Conservation (phyloP, 176 grass and related monocot species). For the Oryza nivara region DNA sequence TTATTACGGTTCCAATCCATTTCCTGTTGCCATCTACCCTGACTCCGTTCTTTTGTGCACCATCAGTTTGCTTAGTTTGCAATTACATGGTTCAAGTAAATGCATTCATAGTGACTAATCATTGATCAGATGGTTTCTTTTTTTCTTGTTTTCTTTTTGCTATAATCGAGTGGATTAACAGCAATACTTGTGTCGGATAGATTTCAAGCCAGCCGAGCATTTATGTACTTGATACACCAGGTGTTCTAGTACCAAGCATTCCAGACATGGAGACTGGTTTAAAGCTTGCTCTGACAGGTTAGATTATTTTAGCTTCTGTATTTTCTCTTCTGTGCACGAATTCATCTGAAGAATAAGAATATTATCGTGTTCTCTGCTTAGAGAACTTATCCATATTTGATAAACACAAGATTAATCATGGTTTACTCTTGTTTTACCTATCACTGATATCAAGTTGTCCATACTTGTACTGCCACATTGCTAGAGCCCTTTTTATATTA, state of each 20-base stretch:
- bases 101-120: conserved; percentile 25
- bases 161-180: conserved; percentile 32
- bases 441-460: conserved; percentile 1
- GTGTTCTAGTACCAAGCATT: conserved; percentile 92
- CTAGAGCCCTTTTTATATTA: conserved; percentile 13
- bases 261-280: conserved; percentile 89
- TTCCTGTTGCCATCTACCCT: neutral
- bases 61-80: neutral
- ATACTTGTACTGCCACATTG: conserved; percentile 25
- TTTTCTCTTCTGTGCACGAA: neutral
- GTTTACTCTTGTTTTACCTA: conserved; percentile 21
- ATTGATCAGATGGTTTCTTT: neutral
- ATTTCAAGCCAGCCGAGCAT: conserved; percentile 95
- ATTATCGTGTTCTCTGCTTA: neutral
- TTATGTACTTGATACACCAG: conserved; percentile 97
- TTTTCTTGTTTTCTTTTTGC: conserved; percentile 16
- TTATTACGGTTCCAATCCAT: neutral
- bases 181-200: conserved; percentile 50
- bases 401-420: neutral
- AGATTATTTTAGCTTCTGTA: conserved; percentile 5
- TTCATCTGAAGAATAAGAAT: conserved; percentile 6
- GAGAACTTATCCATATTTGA: conserved; percentile 1
- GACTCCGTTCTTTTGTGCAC: neutral
- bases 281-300: conserved; percentile 97
- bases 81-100: conserved; percentile 32